A percentile compares a stretch with the other conserved stretches of the same genome.
These are phyloP conservation scores for Acorus gramineus DNA, from an alignment of 106 monocot species.

Conservation along the genomic window DNA sequence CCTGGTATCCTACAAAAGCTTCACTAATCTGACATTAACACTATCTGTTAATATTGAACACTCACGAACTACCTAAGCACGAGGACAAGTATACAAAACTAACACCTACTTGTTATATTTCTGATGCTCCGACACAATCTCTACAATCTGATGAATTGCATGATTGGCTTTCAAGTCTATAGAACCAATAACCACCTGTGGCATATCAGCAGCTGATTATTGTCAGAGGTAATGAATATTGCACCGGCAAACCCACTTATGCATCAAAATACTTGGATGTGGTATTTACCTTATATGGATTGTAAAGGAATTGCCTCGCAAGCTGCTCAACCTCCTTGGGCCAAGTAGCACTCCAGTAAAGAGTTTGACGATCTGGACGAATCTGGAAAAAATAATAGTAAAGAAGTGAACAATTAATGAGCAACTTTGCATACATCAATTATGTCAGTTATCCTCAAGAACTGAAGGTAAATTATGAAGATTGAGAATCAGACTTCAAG, in stretches of 20 bases:
- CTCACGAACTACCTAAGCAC: no score
- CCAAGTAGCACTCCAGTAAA: slow-evolving; percentile 99
- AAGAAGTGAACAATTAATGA: not conserved
- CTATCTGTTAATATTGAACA: not conserved
- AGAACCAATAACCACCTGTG: slow-evolving; percentile 88
- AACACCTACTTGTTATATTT: slow-evolving; percentile 94
- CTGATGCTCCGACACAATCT: slow-evolving; percentile 91
- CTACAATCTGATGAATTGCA: slow-evolving; percentile 90
- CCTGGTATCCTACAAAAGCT: slow-evolving; percentile 91
- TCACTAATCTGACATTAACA: slow-evolving; percentile 50
- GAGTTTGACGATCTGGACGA: slow-evolving; percentile 93
- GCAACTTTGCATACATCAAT: not conserved
- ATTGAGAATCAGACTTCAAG: not conserved
- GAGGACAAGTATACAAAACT: not conserved
- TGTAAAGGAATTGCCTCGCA: slow-evolving; percentile 75
- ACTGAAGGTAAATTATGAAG: no score
- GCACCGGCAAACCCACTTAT: slow-evolving; percentile 18
- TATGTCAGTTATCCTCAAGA: no score
- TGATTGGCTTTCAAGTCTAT: slow-evolving; percentile 95
- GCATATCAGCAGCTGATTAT: slow-evolving; percentile 13
- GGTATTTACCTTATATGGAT: slow-evolving; percentile 75
- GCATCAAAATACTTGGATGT: not conserved
- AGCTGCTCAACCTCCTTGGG: slow-evolving; percentile 98
- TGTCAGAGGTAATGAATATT: slow-evolving; percentile 17
- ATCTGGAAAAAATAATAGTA: slow-evolving; percentile 38